Evolutionary conservation across 352 stramenopile genomes (phyloP).

Genomic region (Globisporangium lucens): DNA sequence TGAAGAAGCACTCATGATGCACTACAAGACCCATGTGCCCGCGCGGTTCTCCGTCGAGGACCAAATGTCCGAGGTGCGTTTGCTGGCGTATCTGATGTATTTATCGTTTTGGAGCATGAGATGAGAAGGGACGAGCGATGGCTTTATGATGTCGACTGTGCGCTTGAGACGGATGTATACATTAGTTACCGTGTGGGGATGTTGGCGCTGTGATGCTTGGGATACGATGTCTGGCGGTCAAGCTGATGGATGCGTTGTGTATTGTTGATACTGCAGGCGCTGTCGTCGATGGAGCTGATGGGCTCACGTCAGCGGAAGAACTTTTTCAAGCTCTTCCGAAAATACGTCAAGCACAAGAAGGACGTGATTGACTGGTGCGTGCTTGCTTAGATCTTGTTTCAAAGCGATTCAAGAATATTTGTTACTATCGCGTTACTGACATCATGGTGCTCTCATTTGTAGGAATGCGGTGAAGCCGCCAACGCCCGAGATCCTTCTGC

Average conservation of each 20-base stretch:
- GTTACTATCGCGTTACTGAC: neutral
- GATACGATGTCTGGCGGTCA: neutral
- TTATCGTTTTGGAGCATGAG: neutral
- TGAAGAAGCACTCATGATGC: conserved; percentile 35
- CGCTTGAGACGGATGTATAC: neutral
- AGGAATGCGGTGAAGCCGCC: conserved; percentile 82
- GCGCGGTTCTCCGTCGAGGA: conserved; percentile 84
- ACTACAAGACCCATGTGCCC: conserved; percentile 87
- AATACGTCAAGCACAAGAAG: conserved; percentile 85
- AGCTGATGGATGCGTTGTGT: neutral
- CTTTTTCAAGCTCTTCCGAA: conserved; percentile 89
- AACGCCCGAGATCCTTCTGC: conserved; percentile 66
- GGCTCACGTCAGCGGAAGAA: conserved; percentile 76
- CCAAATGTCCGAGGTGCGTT: conserved; percentile 79
- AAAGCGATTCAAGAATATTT: conserved; percentile 3
- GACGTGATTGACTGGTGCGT: conserved; percentile 76
- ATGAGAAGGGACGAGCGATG: neutral
- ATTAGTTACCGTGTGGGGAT: neutral
- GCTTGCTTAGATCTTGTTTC: neutral
- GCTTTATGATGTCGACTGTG: too few species aligned
- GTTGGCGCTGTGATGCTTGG: neutral
- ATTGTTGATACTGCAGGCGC: conserved; percentile 31
- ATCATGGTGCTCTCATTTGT: neutral
- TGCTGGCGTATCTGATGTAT: neutral
- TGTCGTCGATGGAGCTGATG: conserved; percentile 80